These are phyloP conservation scores for Debaryomyces psychrophilus DNA, from an alignment of 1,139 yeast species.

Conservation along the genomic window DNA sequence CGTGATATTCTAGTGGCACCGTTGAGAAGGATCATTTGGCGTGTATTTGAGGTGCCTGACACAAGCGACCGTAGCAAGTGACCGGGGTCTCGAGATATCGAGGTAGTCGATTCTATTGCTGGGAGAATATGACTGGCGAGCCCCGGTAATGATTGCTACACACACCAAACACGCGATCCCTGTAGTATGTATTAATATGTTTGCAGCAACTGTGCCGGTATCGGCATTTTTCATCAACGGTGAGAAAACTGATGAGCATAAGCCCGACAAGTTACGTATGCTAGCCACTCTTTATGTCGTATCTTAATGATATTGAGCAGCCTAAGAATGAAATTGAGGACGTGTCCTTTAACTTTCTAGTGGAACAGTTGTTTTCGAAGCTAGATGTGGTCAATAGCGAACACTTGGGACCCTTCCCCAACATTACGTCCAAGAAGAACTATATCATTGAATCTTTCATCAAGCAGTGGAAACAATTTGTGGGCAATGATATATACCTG, in stretches of 20 bases:
- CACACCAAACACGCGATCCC: too few relatives aligned
- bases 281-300: conserved; percentile 11
- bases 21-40: not conserved
- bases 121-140: too few relatives aligned
- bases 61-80: too few relatives aligned
- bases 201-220: not conserved
- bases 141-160: too few relatives aligned
- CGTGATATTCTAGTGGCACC: not conserved
- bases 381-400: conserved; percentile 34
- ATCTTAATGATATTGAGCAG: conserved; percentile 12
- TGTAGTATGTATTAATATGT: too few relatives aligned
- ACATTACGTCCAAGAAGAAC: conserved; percentile 35
- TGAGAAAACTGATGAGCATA: not conserved
- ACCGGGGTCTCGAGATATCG: too few relatives aligned
- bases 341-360: conserved; percentile 29
- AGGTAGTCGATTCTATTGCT: too few relatives aligned
- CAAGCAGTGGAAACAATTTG: conserved; percentile 60
- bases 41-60: not conserved
- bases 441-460: conserved; percentile 51
- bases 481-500: conserved; percentile 74
- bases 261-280: not conserved
- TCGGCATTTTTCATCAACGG: not conserved
- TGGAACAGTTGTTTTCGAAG: conserved; percentile 36
- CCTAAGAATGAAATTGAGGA: conserved; percentile 29
- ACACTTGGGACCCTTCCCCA: conserved; percentile 30